phyloP scores from a whole-genome alignment of 148 eudicot species.

The Hydrangea macrophylla region DNA sequence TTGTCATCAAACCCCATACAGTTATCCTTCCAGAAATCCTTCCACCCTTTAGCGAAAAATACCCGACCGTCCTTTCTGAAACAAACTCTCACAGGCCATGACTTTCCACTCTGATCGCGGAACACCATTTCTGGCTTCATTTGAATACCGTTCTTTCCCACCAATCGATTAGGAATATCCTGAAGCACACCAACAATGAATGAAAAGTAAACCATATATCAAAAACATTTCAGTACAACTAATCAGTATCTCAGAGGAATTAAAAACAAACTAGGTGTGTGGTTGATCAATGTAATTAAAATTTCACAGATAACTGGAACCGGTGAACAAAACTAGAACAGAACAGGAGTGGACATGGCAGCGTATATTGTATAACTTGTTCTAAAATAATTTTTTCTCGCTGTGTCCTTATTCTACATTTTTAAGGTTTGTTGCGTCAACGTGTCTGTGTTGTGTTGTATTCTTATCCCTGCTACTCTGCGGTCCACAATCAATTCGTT shows the following conservation, averaged over 20 bases:
- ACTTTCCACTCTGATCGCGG: not conserved
- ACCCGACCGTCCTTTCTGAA: not conserved
- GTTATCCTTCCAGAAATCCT: slow-evolving; percentile 5
- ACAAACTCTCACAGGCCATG: not conserved
- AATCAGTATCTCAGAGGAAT: not conserved
- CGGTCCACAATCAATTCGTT: too few relatives aligned
- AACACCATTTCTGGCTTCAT: slow-evolving; percentile 4
- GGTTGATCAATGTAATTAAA: not conserved
- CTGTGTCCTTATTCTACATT: too few relatives aligned
- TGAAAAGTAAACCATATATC: not conserved
- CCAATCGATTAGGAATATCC: not conserved
- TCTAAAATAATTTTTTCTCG: too few relatives aligned
- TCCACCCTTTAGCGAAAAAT: not conserved
- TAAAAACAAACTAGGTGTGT: not conserved
- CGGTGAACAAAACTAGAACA: not conserved
- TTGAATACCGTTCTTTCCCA: not conserved
- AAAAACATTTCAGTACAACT: slow-evolving; percentile 1
- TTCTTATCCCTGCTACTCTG: too few relatives aligned
- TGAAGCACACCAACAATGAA: not conserved
- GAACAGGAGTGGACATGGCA: not conserved
- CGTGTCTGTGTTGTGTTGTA: too few relatives aligned
- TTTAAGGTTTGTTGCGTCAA: too few relatives aligned
- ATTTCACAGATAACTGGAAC: not conserved
- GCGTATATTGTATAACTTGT: too few relatives aligned
- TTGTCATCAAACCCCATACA: not conserved